phyloP scores from a whole-genome alignment of 2,329 filamentous ascomycete genomes.

The Diplocarpon rosae region DNA sequence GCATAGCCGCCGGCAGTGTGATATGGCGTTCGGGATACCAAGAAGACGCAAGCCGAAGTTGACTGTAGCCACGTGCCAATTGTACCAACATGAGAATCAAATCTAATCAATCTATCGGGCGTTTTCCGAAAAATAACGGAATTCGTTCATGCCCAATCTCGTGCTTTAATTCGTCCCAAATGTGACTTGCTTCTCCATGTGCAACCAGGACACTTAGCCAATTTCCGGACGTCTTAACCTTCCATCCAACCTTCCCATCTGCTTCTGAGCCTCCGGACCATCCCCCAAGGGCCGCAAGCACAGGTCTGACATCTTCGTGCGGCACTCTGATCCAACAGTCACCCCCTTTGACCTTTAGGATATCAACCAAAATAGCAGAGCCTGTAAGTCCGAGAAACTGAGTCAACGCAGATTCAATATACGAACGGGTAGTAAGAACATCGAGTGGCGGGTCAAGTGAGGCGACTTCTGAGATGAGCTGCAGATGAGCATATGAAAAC shows the following conservation, averaged over 20 bases:
- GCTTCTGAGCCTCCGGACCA: constrained; percentile 41
- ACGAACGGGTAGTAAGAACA: constrained; percentile 48
- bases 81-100: neutral
- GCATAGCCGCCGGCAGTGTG: neutral
- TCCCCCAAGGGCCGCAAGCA: constrained; percentile 54
- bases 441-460: constrained; percentile 37
- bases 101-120: too few relatives aligned
- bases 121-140: too few relatives aligned
- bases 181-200: constrained; percentile 20
- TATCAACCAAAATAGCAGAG: constrained; percentile 55
- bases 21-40: constrained; percentile 1
- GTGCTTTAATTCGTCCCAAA: constrained; percentile 8
- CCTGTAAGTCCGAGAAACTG: constrained; percentile 64
- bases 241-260: constrained; percentile 31
- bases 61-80: neutral
- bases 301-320: constrained; percentile 44
- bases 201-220: constrained; percentile 52
- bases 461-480: constrained; percentile 32
- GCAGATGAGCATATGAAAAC: constrained; percentile 47
- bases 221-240: constrained; percentile 46
- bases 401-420: constrained; percentile 50
- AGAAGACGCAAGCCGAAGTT: neutral
- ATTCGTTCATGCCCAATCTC: too few relatives aligned
- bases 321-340: constrained; percentile 57
- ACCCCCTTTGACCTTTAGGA: constrained; percentile 47